Evolutionary conservation across 176 grass and related monocot species (phyloP).

Genomic region (Sorghum bicolor): Sorghum_bicolor_NCBIv3 NC_012879.2:58319501-58320000

Average conservation of each 20-base stretch:
- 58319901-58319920: not conserved
- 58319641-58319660: constrained; percentile 81
- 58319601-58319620: constrained; percentile 74
- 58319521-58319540: not conserved
- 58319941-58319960: not conserved
- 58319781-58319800: not conserved
- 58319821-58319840: not conserved
- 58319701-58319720: constrained; percentile 65
- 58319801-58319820: constrained; percentile 1
- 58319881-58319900: not conserved
- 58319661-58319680: constrained; percentile 81
- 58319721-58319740: constrained; percentile 44
- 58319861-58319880: not conserved
- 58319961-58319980: not conserved
- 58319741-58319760: not conserved
- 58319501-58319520: not conserved
- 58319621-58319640: constrained; percentile 77
- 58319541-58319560: constrained; percentile 60
- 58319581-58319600: constrained; percentile 36
- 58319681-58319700: constrained; percentile 90
- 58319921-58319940: not conserved
- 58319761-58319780: not conserved
- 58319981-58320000: too few species aligned
- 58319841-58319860: not conserved
- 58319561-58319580: constrained; percentile 73